phyloP scores from a whole-genome alignment of 2,329 filamentous ascomycete genomes.

The Xylariaceae sp. region DNA sequence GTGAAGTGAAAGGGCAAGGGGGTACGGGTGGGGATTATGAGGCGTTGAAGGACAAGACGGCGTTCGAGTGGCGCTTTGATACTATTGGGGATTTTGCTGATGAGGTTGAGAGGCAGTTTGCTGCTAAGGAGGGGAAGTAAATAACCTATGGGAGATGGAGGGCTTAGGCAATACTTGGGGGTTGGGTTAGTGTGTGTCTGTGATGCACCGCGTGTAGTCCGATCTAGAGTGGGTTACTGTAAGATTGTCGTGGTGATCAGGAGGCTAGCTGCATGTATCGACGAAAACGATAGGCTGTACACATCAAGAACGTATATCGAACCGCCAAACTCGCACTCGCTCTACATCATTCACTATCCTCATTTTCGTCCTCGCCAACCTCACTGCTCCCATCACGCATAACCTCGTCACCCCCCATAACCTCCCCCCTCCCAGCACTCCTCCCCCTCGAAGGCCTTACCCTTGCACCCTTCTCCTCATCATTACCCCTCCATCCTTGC shows the following conservation, averaged over 20 bases:
- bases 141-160: no score
- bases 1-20: constrained; percentile 26
- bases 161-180: no score
- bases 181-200: background rate
- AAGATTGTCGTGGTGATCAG: background rate
- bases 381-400: background rate
- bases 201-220: background rate
- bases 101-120: constrained; percentile 39
- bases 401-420: constrained; percentile 8
- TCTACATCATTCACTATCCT: constrained; percentile 8
- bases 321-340: background rate
- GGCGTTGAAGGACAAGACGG: constrained; percentile 27
- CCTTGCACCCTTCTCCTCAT: constrained; percentile 20
- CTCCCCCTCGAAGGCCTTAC: background rate
- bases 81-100: constrained; percentile 37
- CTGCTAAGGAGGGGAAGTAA: constrained; percentile 22
- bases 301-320: background rate
- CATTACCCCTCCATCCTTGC: constrained; percentile 45
- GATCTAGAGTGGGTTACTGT: background rate
- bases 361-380: constrained; percentile 5
- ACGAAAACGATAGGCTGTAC: background rate
- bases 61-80: constrained; percentile 37
- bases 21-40: constrained; percentile 17
- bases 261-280: background rate
- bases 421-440: background rate